phyloP scores from a whole-genome alignment of 116 monocot genomes.

The Zostera marina region DNA sequence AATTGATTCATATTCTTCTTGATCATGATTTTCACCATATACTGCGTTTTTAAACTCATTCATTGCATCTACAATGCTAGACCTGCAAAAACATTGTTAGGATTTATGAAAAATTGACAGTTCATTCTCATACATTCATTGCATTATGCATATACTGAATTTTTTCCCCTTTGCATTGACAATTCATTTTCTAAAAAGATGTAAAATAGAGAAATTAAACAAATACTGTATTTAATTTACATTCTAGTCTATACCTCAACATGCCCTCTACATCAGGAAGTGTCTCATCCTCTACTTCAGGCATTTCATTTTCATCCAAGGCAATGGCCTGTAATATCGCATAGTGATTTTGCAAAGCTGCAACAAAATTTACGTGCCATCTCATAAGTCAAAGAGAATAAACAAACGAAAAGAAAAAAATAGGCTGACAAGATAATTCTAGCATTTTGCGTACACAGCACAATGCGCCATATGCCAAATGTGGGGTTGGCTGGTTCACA shows the following conservation, averaged over 20 bases:
- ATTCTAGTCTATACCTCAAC: constrained; percentile 29
- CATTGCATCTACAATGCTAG: constrained; percentile 41
- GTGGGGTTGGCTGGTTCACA: no score
- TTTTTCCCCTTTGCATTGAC: neutral
- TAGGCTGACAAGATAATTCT: no score
- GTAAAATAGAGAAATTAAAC: neutral
- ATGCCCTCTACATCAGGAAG: constrained; percentile 93
- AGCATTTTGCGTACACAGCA: no score
- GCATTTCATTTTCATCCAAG: constrained; percentile 85
- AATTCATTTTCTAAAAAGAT: neutral
- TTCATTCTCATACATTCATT: no score
- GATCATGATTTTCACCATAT: constrained; percentile 80
- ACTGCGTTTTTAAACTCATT: constrained; percentile 68
- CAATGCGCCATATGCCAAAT: no score
- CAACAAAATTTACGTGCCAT: neutral
- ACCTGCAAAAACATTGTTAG: constrained; percentile 39
- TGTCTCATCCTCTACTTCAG: constrained; percentile 84
- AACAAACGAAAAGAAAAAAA: neutral
- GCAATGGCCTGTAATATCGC: constrained; percentile 78
- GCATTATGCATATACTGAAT: no score
- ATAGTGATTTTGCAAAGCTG: constrained; percentile 84
- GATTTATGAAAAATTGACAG: no score
- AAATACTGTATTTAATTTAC: neutral
- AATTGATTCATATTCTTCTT: constrained; percentile 45
- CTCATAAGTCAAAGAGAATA: neutral